These are phyloP conservation scores for Jackrogersella minutella DNA, from an alignment of 495 filamentous ascomycete species.

Conservation along the genomic window DNA sequence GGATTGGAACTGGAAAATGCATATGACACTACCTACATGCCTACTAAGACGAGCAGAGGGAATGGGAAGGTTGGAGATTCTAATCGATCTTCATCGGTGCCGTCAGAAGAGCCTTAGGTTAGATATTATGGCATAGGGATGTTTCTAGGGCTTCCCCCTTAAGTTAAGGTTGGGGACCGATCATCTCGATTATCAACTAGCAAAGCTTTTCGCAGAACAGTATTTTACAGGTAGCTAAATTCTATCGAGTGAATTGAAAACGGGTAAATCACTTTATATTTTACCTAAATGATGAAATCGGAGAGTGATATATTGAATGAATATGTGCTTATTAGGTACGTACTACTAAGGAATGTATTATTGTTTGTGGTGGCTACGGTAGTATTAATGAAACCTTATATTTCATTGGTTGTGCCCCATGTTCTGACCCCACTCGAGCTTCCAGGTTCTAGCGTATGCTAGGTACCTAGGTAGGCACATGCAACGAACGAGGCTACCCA, in stretches of 20 bases:
- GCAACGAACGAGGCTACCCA: background rate
- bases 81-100: conserved; percentile 27
- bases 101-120: conserved; percentile 24
- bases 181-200: conserved; percentile 25
- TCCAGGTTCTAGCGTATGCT: too few relatives aligned
- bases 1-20: conserved; percentile 25
- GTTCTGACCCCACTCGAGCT: conserved; percentile 1
- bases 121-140: conserved; percentile 35
- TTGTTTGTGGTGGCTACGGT: too few relatives aligned
- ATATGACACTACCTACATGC: conserved; percentile 38
- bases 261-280: background rate
- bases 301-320: too few relatives aligned
- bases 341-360: too few relatives aligned
- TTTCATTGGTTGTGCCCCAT: background rate
- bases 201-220: conserved; percentile 16
- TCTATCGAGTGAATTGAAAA: background rate
- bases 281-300: too few relatives aligned
- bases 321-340: too few relatives aligned
- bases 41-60: conserved; percentile 28
- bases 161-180: conserved; percentile 4
- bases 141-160: conserved; percentile 19
- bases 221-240: background rate
- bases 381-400: too few relatives aligned
- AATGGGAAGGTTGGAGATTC: conserved; percentile 18
- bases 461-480: background rate